phyloP scores from a whole-genome alignment of 2,329 filamentous ascomycete genomes.

The Monilinia polystroma region DNA sequence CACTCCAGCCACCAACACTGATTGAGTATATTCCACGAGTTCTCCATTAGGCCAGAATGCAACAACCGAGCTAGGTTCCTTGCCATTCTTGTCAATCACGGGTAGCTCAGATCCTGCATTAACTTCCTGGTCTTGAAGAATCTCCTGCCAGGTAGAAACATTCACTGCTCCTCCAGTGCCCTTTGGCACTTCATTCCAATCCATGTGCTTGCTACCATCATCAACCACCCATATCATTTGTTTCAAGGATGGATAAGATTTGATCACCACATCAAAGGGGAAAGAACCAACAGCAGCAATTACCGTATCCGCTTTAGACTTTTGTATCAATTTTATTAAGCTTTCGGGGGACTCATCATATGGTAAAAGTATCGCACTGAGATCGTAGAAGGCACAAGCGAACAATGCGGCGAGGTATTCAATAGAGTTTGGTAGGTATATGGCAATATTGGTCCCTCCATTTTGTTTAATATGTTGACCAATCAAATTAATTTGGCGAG shows the following conservation, averaged over 20 bases:
- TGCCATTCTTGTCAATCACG: slow-evolving; percentile 53
- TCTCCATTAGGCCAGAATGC: slow-evolving; percentile 68
- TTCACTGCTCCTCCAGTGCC: slow-evolving; percentile 72
- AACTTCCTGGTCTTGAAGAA: slow-evolving; percentile 68
- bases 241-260: slow-evolving; percentile 67
- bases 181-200: slow-evolving; percentile 87
- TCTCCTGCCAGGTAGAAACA: slow-evolving; percentile 90
- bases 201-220: slow-evolving; percentile 84
- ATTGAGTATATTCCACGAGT: slow-evolving; percentile 78
- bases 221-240: slow-evolving; percentile 92
- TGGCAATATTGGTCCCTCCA: slow-evolving; percentile 73
- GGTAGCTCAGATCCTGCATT: slow-evolving; percentile 64
- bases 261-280: slow-evolving; percentile 71
- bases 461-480: slow-evolving; percentile 73
- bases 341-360: slow-evolving; percentile 71
- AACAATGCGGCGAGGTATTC: slow-evolving; percentile 83
- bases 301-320: slow-evolving; percentile 74
- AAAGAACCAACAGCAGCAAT: slow-evolving; percentile 85
- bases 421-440: slow-evolving; percentile 90
- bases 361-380: slow-evolving; percentile 81
- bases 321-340: slow-evolving; percentile 69
- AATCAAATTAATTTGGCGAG: slow-evolving; percentile 82
- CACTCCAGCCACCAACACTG: slow-evolving; percentile 83
- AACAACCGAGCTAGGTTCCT: slow-evolving; percentile 54
- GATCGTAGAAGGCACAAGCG: slow-evolving; percentile 78